Evolutionary conservation across 139 green algal species (phyloP), one percentile per base, ranked within the genome.

Genomic region (Asterochloris sp.): DNA sequence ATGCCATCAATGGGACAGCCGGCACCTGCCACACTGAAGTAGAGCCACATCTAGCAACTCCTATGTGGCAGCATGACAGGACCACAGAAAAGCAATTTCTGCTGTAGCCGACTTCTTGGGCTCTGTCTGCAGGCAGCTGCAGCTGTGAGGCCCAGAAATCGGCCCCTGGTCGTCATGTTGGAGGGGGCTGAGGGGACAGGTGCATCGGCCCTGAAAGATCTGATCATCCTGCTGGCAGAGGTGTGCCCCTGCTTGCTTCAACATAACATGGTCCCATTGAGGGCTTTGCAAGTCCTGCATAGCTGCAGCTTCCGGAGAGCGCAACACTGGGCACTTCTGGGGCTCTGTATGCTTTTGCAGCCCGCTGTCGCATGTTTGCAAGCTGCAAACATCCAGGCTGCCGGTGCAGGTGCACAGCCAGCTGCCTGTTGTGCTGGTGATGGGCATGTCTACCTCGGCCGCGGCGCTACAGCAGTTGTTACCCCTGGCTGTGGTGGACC

Each of bases 131-230:
- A 81, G 77, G 77, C 62, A 81, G 26, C 8, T 14, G 11, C 12
- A 28, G 61, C 28, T 13, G 27, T 63, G 73, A 54, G 62, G n/a
- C 16, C 13, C 13, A 60, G 28, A 8, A 2, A 74, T 16, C 54
- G 76, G 69, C 90, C 90, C 54, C 63, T 93, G 73, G 90, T 90
- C 16, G 74, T 93, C 4, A 38, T 93, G 27, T 68, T 93, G 73
- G 87, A 91, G 74, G 83, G 80, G 16, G 83, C 82, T 17, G 90
- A 93, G 28, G 74, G 67, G 0, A 78, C 83, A 2, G 81, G 89
- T 28, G 28, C 78, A 12, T 16, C 54, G 28, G 78, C 80, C 9
- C 84, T 93, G 21, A 66, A 85, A 2, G 85, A 89, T 47, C 73
- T 93, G 10, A 82, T 93, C 28, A 12, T 81, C 0, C 38, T 80